Evolutionary conservation across 2,329 filamentous ascomycete species (phyloP).

Genomic region (Beauveria pseudobassiana): DNA sequence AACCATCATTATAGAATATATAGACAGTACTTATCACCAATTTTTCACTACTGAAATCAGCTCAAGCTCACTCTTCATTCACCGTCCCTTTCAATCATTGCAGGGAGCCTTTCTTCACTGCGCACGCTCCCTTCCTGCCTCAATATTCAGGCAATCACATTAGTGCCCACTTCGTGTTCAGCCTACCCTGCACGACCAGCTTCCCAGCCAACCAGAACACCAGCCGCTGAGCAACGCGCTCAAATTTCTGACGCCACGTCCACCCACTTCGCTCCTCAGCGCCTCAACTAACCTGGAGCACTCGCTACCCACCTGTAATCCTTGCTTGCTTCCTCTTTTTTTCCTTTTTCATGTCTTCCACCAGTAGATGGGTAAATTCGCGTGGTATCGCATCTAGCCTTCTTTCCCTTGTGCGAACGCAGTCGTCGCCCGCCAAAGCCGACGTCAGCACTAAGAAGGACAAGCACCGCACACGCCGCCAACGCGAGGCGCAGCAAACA

Average conservation of each 20-base stretch:
- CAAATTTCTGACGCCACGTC: conserved; percentile 21
- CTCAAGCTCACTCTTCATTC: background rate
- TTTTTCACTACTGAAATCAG: background rate
- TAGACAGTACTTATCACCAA: too few relatives aligned
- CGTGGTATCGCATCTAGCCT: conserved; percentile 24
- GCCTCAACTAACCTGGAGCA: background rate
- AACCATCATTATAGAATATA: background rate
- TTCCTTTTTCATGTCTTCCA: conserved; percentile 20
- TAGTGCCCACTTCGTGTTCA: background rate
- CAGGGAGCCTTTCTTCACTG: background rate
- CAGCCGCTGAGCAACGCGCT: conserved; percentile 15
- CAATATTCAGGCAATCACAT: conserved; percentile 15
- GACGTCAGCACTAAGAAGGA: conserved; percentile 16
- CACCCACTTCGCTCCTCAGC: conserved; percentile 7
- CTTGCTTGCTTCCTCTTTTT: conserved; percentile 11
- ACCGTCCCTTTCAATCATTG: background rate
- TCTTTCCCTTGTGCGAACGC: conserved; percentile 22
- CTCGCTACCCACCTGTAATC: background rate
- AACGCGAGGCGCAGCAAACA: background rate
- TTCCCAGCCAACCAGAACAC: conserved; percentile 9
- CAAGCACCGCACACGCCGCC: conserved; percentile 11
- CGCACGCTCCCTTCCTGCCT: conserved; percentile 13
- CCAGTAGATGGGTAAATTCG: conserved; percentile 27
- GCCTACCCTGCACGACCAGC: conserved; percentile 10
- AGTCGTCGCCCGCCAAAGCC: conserved; percentile 17